These are phyloP conservation scores for Penicillium sp. DNA, from an alignment of 2,329 filamentous ascomycete species.

Conservation along the genomic window DNA sequence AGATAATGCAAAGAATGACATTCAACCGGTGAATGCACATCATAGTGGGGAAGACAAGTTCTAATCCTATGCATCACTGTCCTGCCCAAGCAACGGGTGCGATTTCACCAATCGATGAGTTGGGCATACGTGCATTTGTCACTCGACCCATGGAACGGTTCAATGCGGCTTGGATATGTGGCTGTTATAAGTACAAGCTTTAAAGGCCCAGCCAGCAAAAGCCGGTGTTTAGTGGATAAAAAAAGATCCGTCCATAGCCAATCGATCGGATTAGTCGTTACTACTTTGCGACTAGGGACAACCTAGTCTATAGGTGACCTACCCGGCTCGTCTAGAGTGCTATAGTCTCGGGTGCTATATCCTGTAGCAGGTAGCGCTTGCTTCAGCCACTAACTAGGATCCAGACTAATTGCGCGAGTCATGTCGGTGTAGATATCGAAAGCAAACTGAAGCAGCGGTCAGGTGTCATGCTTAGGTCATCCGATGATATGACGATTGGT, in stretches of 20 bases:
- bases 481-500: no score
- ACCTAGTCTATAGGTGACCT: no score
- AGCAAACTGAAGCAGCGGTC: conserved; percentile 11
- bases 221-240: conserved; percentile 3
- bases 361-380: no score
- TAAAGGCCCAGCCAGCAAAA: background rate
- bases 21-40: background rate
- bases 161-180: background rate
- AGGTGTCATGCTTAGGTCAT: no score
- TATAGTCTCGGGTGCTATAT: no score
- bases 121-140: background rate
- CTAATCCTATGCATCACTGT: background rate
- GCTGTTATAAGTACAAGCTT: background rate
- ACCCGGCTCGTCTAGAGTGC: background rate
- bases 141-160: background rate
- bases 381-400: no score
- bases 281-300: no score
- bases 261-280: conserved; percentile 13
- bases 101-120: background rate
- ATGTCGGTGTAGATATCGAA: background rate
- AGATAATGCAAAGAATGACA: background rate
- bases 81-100: background rate
- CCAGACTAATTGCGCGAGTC: background rate
- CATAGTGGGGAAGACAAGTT: background rate
- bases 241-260: conserved; percentile 23